Base-by-base conservation (phyloP, 768 basidiomycete species). In the Hypsizygus marmoreus region DNA sequence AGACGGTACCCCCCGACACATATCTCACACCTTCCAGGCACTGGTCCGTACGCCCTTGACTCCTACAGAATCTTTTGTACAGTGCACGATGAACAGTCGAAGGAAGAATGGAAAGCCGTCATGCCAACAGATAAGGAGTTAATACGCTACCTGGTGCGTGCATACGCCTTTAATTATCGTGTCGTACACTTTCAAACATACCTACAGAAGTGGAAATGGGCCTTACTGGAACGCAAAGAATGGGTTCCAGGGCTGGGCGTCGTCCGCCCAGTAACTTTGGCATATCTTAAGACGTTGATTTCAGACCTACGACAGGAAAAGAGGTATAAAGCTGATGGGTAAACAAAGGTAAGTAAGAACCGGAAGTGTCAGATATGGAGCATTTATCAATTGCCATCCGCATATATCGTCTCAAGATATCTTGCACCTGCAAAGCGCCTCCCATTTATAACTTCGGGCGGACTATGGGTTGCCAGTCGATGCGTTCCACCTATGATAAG, bases 11-110 rank as follows among this genome's bases (percentile, higher is more conserved):
- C 75, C 1, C 58, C 66, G 5, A 80, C 78, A 8, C 67, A 76
- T 9, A 65, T 82, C 43, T 78, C 80, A 30, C 75, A 82, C 54
- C 72, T 83, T 20, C 81, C 84, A 0, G 86, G 86, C 0, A 71
- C 81, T 1, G 87, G 88, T 0, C 67, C 70, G 3, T 91, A 90
- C 49, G 88, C 88, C 1, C 71, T 86, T 1, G 88, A 90, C 59
- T 88, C 84, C 4, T 86, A 87, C 55, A 75, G 85, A 30, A 87
- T 90, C 14, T 90, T 86, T 61, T 86, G 79, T 48, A 65, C 62
- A 49, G 51, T 48, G 30, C 44, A 64, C 51, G 44, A 64, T 44
- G 53, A 66, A 33, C 64, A 61, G 9, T 56, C 46, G 8, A 62
- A 65, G 6, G 71, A 74, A 9, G 80, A 80, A 44, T 89, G 87